Conservation (phyloP, 345 rosid species). For the Physaria fendleri region DNA sequence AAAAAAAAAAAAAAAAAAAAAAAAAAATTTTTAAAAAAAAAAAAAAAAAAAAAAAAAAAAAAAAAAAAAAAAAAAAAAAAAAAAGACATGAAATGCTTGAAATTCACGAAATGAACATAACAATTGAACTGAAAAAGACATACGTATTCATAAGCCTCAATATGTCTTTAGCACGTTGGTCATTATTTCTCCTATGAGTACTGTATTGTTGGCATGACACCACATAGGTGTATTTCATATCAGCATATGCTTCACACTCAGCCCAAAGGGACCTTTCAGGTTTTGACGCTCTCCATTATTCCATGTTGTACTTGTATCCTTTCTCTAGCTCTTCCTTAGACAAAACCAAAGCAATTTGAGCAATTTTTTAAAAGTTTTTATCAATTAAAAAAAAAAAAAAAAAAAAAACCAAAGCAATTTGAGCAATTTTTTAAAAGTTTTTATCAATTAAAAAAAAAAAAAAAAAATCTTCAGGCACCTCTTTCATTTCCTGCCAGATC, state of each 20-base stretch:
- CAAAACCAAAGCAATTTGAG: constrained; percentile 15
- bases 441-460: not conserved
- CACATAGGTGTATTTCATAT: constrained; percentile 75
- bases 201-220: constrained; percentile 79
- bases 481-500: constrained; percentile 80
- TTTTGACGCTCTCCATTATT: constrained; percentile 40
- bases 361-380: not conserved
- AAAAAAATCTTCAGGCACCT: constrained; percentile 27
- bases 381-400: not conserved
- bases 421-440: too few species aligned
- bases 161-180: constrained; percentile 65
- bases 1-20: too few species aligned
- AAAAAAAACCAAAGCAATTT: too few species aligned
- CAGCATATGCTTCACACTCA: constrained; percentile 73
- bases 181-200: constrained; percentile 54
- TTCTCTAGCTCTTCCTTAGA: constrained; percentile 49
- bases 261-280: constrained; percentile 59
- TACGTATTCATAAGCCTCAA: constrained; percentile 68
- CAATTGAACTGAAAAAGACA: too few species aligned
- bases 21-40: too few species aligned
- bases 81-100: too few species aligned
- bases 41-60: too few species aligned
- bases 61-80: too few species aligned
- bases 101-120: too few species aligned
- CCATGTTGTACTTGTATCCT: constrained; percentile 64